These are phyloP conservation scores for Wickerhamomyces pijperi DNA, from an alignment of 805 yeast species.

Conservation along the genomic window DNA sequence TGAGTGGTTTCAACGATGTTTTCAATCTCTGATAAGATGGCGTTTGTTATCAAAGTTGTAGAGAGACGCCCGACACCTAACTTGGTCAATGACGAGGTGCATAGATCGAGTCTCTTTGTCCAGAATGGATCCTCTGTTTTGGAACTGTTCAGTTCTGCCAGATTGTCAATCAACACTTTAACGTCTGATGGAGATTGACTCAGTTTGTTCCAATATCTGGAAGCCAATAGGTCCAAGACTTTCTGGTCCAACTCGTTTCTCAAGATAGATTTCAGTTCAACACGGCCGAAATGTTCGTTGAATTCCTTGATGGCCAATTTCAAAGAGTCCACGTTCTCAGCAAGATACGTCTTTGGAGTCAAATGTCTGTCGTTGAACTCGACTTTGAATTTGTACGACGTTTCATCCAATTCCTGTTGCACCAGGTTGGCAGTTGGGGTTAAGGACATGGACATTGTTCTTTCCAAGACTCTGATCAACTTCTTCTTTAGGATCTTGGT, in stretches of 20 bases:
- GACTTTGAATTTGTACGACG: slow-evolving; percentile 86
- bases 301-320: slow-evolving; percentile 83
- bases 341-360: slow-evolving; percentile 90
- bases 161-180: slow-evolving; percentile 25
- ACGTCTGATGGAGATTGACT: slow-evolving; percentile 10
- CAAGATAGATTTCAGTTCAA: slow-evolving; percentile 67
- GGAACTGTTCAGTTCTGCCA: slow-evolving; percentile 45
- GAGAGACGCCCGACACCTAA: slow-evolving; percentile 89
- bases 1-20: slow-evolving; percentile 65
- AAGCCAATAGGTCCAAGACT: slow-evolving; percentile 77
- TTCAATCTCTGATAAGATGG: slow-evolving; percentile 67
- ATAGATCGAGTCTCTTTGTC: slow-evolving; percentile 77
- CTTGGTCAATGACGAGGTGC: slow-evolving; percentile 79
- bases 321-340: slow-evolving; percentile 80
- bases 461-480: slow-evolving; percentile 78
- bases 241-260: slow-evolving; percentile 83
- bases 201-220: slow-evolving; percentile 80
- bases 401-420: slow-evolving; percentile 86
- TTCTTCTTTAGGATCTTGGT: slow-evolving; percentile 67
- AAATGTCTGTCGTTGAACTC: slow-evolving; percentile 91
- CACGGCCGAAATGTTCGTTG: slow-evolving; percentile 70
- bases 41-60: slow-evolving; percentile 71
- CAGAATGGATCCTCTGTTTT: slow-evolving; percentile 67
- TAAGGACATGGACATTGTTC: slow-evolving; percentile 80
- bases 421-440: slow-evolving; percentile 81